Evolutionary conservation across 1,139 yeast genomes (phyloP), one percentile per base, ranked within the genome.

Genomic region (Sugiyamaella xylanicola): DNA sequence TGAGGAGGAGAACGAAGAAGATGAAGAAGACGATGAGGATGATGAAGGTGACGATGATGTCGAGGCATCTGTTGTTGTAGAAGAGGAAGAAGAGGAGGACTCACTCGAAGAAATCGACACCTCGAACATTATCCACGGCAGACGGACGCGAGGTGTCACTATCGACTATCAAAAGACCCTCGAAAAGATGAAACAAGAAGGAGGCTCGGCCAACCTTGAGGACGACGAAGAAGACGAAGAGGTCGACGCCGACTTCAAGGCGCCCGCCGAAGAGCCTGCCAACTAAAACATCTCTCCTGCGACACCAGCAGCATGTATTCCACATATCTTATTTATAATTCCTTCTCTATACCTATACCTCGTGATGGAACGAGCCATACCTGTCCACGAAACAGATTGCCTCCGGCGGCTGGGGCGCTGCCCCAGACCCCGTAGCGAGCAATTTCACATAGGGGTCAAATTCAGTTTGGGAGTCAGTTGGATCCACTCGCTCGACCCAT

Each of bases 101-200:
- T 95, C 87, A 64, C 77, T 90, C 65, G 82, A 82, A 16, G 97
- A 88, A 71, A 89, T 92, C 64, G 97, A 91, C 68, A 79, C 86
- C 43, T 76, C 92, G 48, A 92, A 92, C 72, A 91, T 91, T 68
- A 88, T 91, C 61, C 77, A 84, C 25, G 96, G 96, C 13, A 82
- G 96, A 72, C 87, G 98, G 76, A 90, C 97, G 11, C 83, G 97
- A 64, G 96, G 97, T 19, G 87, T 86, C 69, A 87, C 86, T 35
- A 86, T 92, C 65, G 97, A 92, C 72, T 92, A 87, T 72, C 79
- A 83, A 59, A 86, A 88, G 72, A 92, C 95, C n/a, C 89, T 91
- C 27, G 87, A 82, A 61, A 81, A 87, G 67, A 74, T 89, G 67
- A 84, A 81, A 54, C 65, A 63, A 50, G 71, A 66, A 54, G 71